Evolutionary conservation across 2,329 filamentous ascomycete genomes (phyloP).

Genomic region (Penicillium griseofulvum): DNA sequence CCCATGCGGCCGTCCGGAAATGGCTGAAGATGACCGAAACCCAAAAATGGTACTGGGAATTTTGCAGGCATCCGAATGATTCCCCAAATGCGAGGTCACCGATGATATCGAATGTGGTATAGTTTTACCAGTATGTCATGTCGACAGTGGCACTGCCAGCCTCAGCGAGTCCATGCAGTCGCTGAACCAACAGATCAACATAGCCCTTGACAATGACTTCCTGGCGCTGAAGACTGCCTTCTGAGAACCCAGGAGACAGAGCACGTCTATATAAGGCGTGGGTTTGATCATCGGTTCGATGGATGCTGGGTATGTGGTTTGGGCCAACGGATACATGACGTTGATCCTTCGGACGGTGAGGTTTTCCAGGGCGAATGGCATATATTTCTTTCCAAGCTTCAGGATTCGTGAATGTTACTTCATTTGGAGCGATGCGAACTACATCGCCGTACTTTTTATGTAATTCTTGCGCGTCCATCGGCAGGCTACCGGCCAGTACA

Average conservation of each 20-base stretch:
- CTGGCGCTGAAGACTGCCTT: slow-evolving; percentile 39
- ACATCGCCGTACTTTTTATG: slow-evolving; percentile 14
- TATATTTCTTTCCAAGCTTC: slow-evolving; percentile 31
- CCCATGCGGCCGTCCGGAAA: background rate
- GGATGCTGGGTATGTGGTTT: slow-evolving; percentile 5
- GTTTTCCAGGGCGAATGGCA: slow-evolving; percentile 10
- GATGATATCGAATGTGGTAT: background rate
- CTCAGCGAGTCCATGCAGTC: slow-evolving; percentile 6
- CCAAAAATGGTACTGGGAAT: background rate
- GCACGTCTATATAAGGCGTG: slow-evolving; percentile 28
- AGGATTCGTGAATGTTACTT: slow-evolving; percentile 31
- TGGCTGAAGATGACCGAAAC: background rate
- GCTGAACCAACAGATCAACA: slow-evolving; percentile 29
- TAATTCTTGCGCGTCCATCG: background rate
- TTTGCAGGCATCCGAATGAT: background rate
- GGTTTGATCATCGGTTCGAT: slow-evolving; percentile 15
- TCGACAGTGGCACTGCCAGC: background rate
- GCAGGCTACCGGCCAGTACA: background rate
- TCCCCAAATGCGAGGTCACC: background rate
- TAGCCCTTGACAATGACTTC: slow-evolving; percentile 33
- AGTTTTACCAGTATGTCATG: background rate
- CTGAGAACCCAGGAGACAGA: slow-evolving; percentile 42
- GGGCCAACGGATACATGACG: background rate
- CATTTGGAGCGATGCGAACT: slow-evolving; percentile 33
- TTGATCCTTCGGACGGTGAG: slow-evolving; percentile 13